Conservation (phyloP, 2,329 filamentous ascomycete genomes). For the Coniella vitis region DNA sequence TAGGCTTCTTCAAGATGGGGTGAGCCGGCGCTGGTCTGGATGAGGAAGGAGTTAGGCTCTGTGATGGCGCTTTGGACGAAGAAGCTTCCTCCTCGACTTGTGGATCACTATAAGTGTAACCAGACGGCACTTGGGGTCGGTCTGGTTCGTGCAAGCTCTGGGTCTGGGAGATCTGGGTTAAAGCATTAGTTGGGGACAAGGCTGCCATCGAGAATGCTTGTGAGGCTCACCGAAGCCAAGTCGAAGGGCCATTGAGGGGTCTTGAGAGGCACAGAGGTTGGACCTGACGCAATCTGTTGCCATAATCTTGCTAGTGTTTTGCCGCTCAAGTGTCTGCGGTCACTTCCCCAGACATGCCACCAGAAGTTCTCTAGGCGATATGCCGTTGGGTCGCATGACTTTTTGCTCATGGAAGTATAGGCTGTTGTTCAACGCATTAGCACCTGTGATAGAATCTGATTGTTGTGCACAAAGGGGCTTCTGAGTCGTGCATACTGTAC, state of each 20-base stretch:
- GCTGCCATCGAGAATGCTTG: background rate
- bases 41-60: conserved; percentile 32
- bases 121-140: conserved; percentile 9
- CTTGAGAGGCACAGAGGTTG: conserved; percentile 49
- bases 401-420: conserved; percentile 53
- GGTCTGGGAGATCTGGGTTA: conserved; percentile 3
- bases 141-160: conserved; percentile 16
- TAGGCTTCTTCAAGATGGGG: conserved; percentile 54
- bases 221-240: conserved; percentile 37
- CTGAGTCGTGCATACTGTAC: conserved; percentile 41
- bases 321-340: conserved; percentile 46
- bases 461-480: background rate
- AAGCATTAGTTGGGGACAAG: conserved; percentile 13
- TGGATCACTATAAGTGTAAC: background rate
- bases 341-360: conserved; percentile 60
- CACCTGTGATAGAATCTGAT: conserved; percentile 4
- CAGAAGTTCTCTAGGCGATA: conserved; percentile 58
- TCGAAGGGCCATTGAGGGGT: conserved; percentile 49
- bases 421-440: conserved; percentile 33
- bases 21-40: conserved; percentile 42
- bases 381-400: conserved; percentile 54
- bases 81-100: background rate
- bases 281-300: conserved; percentile 50
- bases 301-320: conserved; percentile 48
- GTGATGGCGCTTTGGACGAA: conserved; percentile 18